phyloP scores from a whole-genome alignment of 75 land plant genomes.

The Cryptomeria japonica region DNA sequence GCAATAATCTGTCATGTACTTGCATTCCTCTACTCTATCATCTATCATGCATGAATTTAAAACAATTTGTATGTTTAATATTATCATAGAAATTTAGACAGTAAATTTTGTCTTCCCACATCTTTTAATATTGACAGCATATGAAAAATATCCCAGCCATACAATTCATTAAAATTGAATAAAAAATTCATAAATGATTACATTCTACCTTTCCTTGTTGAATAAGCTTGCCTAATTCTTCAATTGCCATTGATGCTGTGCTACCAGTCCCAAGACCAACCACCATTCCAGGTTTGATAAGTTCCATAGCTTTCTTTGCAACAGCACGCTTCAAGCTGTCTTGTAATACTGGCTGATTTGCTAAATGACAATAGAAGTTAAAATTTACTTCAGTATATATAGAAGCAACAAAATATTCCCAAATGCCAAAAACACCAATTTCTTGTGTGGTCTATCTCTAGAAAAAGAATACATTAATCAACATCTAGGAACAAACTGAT shows the following conservation, averaged over 20 bases:
- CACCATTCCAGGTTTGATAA: conserved; percentile 63
- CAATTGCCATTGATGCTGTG: conserved; percentile 60
- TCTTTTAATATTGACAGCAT: background rate
- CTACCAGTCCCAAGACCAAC: conserved; percentile 65
- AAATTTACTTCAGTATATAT: background rate
- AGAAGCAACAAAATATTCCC: background rate
- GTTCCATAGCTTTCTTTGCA: conserved; percentile 55
- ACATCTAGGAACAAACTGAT: background rate
- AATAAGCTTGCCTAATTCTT: conserved; percentile 56
- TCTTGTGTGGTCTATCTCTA: background rate
- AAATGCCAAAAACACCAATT: background rate
- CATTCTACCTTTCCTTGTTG: conserved; percentile 36
- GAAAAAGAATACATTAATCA: background rate
- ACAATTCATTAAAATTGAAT: background rate
- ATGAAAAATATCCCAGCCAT: background rate
- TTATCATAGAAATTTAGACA: background rate
- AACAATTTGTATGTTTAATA: background rate
- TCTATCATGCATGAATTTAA: background rate
- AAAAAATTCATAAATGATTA: background rate
- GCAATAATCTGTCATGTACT: background rate
- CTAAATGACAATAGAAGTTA: conserved; percentile 14
- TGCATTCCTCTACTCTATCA: background rate
- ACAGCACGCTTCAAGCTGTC: conserved; percentile 51
- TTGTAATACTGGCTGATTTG: conserved; percentile 23
- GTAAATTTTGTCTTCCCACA: background rate